These are phyloP conservation scores for Fusarium armeniacum DNA, from an alignment of 2,329 filamentous ascomycete genomes.

Conservation along the genomic window DNA sequence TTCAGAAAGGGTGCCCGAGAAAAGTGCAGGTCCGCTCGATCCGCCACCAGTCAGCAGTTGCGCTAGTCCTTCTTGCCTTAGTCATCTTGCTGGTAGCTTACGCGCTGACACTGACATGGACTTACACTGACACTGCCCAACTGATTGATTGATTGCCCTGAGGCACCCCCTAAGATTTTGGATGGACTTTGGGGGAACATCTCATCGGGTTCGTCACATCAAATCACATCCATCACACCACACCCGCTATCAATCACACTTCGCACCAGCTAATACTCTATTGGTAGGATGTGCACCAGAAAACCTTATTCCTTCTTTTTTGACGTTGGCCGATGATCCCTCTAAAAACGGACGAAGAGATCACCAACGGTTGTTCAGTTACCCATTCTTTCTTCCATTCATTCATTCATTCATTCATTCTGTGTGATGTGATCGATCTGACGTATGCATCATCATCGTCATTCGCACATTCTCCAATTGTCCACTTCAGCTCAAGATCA, in stretches of 20 bases:
- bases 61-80: not conserved
- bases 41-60: slow-evolving; percentile 12
- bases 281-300: not conserved
- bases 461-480: not conserved
- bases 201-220: not conserved
- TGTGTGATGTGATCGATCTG: not conserved
- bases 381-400: not conserved
- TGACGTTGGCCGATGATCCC: slow-evolving; percentile 17
- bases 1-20: slow-evolving; percentile 3
- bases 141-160: not conserved
- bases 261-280: not conserved
- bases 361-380: slow-evolving; percentile 14
- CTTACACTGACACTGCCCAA: too few species aligned
- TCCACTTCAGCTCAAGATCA: not conserved
- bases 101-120: too few species aligned
- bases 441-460: slow-evolving; percentile 2
- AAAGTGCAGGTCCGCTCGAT: slow-evolving; percentile 28
- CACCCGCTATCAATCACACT: not conserved
- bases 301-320: slow-evolving; percentile 30
- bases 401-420: not conserved
- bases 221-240: not conserved
- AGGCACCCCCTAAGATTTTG: slow-evolving; percentile 18
- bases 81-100: not conserved
- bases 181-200: too few species aligned
- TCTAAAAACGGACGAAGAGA: slow-evolving; percentile 2